Base-by-base conservation (phyloP, 257 asterid genomes). In the Ligustrum vulgare region DNA sequence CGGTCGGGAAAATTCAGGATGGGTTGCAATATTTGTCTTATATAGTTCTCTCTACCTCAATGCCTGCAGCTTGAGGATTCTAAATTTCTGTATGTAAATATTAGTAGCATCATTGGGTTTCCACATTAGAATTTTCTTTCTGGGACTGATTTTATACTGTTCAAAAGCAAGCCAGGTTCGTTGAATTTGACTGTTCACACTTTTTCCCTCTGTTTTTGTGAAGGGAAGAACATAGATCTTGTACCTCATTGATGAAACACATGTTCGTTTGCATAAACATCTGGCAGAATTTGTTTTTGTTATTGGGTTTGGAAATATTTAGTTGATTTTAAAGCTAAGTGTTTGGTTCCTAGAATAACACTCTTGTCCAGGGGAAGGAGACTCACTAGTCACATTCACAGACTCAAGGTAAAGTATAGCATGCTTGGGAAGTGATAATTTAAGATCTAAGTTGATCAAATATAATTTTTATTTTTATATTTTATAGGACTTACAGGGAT, bases 1-100 rank as follows among this genome's bases (percentile, higher is more conserved):
- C 99, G 28, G 78, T 86, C 72, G 88, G 89, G 28, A 92, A 87
- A 83, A 76, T 94, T 85, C 91, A 91, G 84, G 99, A 94, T 8
- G 98, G 98, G 70, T 89, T 94, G 70, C 96, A 80, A 18, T 89
- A 76, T 71, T 80, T 94, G 80, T 85, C 92, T 12, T 85, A 86
- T 77, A 79, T 92, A 60, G 87, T 91, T 71, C 75, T 92, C 77
- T 85, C 96, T 41, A 84, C 92, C 77, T 88, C 98, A 65, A 85
- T 94, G 92, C 91, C 98, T 73, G 75, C 89, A 72, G 86, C 89
- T 80, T 91, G 86, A 88, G 76, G 71, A 36, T 51, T 15, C 2
- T 33, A 35, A 34, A 47, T 39, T 12, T 32, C 23, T 63, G 45
- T 60, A 23, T 89, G 93, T 89, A 86, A 77, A 90, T 92, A 87